Percentiles rank a stretch among this genome's conserved stretches.
phyloP scores from a whole-genome alignment of 192 early-diverging fungal genomes.

The Coemansia sp. region DNA sequence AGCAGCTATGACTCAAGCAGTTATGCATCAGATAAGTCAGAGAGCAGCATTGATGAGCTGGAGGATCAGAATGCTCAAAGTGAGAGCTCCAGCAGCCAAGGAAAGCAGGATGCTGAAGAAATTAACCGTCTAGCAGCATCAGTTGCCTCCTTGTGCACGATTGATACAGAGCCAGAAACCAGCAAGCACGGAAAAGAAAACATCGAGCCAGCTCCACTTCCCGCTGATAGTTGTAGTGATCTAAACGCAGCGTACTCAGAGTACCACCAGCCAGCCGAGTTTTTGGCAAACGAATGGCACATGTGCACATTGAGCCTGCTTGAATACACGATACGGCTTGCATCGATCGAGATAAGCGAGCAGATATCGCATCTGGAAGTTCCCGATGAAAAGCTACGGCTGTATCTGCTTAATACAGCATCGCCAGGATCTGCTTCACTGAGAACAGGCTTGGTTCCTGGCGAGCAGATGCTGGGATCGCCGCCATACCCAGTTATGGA shows the following conservation, averaged over 20 bases:
- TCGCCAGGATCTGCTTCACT: background rate
- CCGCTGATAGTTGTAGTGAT: too few relatives aligned
- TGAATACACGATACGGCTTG: conserved; percentile 60
- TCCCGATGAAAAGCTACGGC: conserved; percentile 64
- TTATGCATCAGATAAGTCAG: background rate
- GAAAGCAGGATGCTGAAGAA: background rate
- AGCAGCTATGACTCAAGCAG: background rate
- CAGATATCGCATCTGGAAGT: conserved; percentile 62
- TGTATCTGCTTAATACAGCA: conserved; percentile 50
- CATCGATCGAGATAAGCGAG: conserved; percentile 63
- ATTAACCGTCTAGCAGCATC: conserved; percentile 7
- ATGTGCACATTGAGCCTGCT: conserved; percentile 57
- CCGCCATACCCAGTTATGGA: background rate
- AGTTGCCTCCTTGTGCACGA: conserved; percentile 4
- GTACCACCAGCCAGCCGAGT: conserved; percentile 25
- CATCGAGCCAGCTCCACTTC: background rate
- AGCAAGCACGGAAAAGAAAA: background rate
- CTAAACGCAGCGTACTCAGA: conserved; percentile 1
- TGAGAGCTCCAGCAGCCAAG: background rate
- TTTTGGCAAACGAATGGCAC: conserved; percentile 32
- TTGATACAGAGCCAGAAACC: background rate
- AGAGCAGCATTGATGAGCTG: too few relatives aligned
- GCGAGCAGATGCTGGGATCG: background rate
- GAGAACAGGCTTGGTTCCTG: background rate
- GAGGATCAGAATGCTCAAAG: background rate